These are phyloP conservation scores for Corymbia maculata DNA, from an alignment of 345 rosid species.

Conservation along the genomic window DNA sequence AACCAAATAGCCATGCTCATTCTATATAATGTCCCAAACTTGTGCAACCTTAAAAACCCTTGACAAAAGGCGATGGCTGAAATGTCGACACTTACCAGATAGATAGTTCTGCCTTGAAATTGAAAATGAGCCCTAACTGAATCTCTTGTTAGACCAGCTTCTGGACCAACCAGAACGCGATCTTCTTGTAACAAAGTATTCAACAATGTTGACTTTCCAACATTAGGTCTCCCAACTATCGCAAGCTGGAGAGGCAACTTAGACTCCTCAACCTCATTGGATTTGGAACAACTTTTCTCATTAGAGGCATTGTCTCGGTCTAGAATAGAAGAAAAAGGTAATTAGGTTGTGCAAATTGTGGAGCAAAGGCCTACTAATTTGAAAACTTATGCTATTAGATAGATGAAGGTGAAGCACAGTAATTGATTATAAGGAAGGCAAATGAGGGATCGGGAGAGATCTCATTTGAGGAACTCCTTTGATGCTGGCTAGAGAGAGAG, in stretches of 20 bases:
- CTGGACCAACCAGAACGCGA: conserved; percentile 95
- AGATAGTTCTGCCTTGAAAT: conserved; percentile 71
- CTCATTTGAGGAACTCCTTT: background rate
- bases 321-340: background rate
- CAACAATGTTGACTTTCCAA: conserved; percentile 89
- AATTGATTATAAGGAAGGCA: background rate
- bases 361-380: background rate
- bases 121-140: conserved; percentile 80
- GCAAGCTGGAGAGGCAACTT: conserved; percentile 88
- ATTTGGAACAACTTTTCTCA: conserved; percentile 10
- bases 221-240: conserved; percentile 90
- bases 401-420: background rate
- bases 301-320: background rate
- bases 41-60: background rate
- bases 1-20: background rate
- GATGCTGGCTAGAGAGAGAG: background rate
- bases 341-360: background rate
- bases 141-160: conserved; percentile 95
- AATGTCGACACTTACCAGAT: conserved; percentile 42
- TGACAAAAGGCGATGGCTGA: background rate
- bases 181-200: conserved; percentile 86
- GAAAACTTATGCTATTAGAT: background rate
- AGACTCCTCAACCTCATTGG: conserved; percentile 48
- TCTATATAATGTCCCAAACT: background rate
- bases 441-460: background rate